Evolutionary conservation across 805 yeast species (phyloP).

Genomic region (Metschnikowia continentalis): DNA sequence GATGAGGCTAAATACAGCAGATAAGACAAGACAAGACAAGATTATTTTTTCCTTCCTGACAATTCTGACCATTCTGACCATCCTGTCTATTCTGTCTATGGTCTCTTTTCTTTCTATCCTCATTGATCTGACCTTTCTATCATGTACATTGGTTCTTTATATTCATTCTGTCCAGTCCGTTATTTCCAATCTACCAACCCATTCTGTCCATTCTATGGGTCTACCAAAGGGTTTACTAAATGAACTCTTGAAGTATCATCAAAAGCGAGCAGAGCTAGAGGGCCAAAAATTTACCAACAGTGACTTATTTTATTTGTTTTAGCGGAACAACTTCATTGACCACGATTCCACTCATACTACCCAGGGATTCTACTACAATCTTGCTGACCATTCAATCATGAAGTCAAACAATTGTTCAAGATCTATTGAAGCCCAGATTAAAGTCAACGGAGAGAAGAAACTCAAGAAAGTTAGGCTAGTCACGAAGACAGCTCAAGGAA

Average conservation of each 20-base stretch:
- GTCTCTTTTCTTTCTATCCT: no score
- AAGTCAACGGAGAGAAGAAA: conserved; percentile 28
- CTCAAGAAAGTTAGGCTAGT: no score
- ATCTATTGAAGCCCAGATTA: conserved; percentile 47
- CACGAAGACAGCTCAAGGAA: no score
- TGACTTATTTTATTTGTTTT: conserved; percentile 65
- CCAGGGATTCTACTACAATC: conserved; percentile 28
- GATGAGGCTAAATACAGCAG: no score
- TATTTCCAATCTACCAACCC: no score
- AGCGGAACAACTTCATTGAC: conserved; percentile 49
- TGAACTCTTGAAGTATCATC: conserved; percentile 68
- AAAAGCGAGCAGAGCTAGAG: conserved; percentile 59
- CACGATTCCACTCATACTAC: conserved; percentile 22
- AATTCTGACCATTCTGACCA: no score
- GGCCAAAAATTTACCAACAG: conserved; percentile 66
- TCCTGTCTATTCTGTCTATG: no score
- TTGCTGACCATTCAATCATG: conserved; percentile 6
- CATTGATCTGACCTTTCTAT: no score
- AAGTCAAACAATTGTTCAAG: conserved; percentile 35
- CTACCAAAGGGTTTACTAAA: conserved; percentile 79
- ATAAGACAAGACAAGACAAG: no score
- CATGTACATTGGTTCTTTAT: no score
- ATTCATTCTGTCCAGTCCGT: no score
- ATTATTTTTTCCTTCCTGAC: no score
- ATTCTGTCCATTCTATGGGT: neutral